Evolutionary conservation across 2,329 filamentous ascomycete species (phyloP).

Genomic region (Zasmidium angulare): DNA sequence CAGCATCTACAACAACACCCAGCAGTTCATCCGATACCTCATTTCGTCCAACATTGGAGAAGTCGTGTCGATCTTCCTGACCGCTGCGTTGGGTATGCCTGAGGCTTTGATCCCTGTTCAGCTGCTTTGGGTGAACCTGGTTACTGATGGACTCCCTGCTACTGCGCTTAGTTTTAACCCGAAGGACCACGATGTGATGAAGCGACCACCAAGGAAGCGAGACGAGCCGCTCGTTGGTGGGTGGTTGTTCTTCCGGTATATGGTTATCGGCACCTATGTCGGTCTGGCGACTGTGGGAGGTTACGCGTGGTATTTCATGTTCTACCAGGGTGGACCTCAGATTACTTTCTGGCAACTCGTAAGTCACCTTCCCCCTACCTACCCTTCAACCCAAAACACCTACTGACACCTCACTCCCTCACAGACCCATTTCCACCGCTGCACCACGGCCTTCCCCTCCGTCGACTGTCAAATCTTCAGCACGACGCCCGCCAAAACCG

Average conservation of each 20-base stretch:
- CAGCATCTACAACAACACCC: conserved; percentile 99
- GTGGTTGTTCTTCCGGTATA: conserved; percentile 97
- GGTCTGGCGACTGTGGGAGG: conserved; percentile 92
- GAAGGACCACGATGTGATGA: conserved; percentile 98
- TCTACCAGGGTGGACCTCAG: conserved; percentile 83
- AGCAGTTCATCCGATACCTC: conserved; percentile 98
- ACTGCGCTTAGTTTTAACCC: conserved; percentile 98
- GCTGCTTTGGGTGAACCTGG: conserved; percentile 96
- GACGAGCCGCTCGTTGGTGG: conserved; percentile 90
- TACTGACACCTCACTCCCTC: conserved; percentile 11
- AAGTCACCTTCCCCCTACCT: conserved; percentile 33
- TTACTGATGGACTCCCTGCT: conserved; percentile 93
- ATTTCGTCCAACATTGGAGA: conserved; percentile 99
- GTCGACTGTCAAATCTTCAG: conserved; percentile 92
- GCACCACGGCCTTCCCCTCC: conserved; percentile 78
- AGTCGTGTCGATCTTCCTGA: conserved; percentile 98
- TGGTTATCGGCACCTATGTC: conserved; percentile 94
- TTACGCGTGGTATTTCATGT: conserved; percentile 99
- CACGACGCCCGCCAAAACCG: conserved; percentile 81
- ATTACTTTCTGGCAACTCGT: conserved; percentile 85
- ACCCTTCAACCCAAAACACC: neutral
- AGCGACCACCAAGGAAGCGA: conserved; percentile 81
- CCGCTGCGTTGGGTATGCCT: conserved; percentile 93
- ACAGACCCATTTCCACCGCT: conserved; percentile 85
- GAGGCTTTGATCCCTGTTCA: conserved; percentile 97